Evolutionary conservation across 1,284 basidiomycete species (phyloP).

Genomic region (Apiotrichum sp.): DNA sequence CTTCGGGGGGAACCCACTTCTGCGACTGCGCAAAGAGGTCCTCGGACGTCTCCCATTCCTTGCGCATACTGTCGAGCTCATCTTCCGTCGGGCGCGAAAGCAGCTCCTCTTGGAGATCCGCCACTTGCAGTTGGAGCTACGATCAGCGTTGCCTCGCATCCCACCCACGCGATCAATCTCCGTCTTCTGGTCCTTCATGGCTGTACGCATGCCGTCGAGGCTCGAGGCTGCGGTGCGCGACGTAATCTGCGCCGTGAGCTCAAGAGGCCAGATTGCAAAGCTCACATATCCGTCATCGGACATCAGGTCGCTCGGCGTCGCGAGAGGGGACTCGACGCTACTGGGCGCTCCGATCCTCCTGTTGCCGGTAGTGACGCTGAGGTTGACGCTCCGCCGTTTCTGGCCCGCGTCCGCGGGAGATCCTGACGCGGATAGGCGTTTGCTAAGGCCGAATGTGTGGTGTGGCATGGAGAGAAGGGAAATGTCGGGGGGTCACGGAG

Average conservation of each 20-base stretch:
- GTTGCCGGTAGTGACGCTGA: not conserved
- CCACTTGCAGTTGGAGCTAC: slow-evolving; percentile 9
- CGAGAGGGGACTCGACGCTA: not conserved
- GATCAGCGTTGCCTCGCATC: not conserved
- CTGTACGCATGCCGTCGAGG: not conserved
- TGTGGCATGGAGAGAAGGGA: not conserved
- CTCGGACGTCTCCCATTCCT: slow-evolving; percentile 27
- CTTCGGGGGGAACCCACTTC: slow-evolving; percentile 12
- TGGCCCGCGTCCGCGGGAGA: too few relatives aligned
- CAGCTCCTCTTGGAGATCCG: slow-evolving; percentile 5
- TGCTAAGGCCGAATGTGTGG: not conserved
- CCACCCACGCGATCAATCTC: not conserved
- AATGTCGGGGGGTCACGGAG: not conserved
- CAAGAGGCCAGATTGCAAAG: too few relatives aligned
- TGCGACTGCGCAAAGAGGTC: slow-evolving; percentile 28
- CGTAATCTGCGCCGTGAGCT: not conserved
- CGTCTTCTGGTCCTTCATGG: not conserved
- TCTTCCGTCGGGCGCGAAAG: slow-evolving; percentile 10
- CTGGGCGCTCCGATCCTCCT: not conserved
- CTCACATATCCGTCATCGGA: not conserved
- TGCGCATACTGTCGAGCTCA: slow-evolving; percentile 14
- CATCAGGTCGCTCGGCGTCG: not conserved
- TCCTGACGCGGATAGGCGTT: not conserved
- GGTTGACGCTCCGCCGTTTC: not conserved
- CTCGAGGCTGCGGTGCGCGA: not conserved